Evolutionary conservation across 2,329 filamentous ascomycete genomes (phyloP), one percentile per base, ranked within the genome.

Genomic region (Claviceps africana): DNA sequence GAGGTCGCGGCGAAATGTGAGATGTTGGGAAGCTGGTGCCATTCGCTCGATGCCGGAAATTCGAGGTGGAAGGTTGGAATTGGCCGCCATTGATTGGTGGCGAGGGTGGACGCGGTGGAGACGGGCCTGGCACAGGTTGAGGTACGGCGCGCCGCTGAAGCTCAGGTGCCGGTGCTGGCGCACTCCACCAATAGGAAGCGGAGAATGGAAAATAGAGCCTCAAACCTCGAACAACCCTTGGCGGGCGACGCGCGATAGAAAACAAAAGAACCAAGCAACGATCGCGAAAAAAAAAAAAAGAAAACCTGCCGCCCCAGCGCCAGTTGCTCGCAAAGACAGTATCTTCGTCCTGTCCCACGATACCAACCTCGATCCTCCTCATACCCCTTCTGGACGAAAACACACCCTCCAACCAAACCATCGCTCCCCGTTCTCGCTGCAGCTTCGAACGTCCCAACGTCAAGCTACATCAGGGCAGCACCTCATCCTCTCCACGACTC

Each of bases 61-160:
- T 65, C 62, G 62, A 64, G 58, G 60, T 64, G 64, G 66, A 70
- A n/a, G 62, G 67, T 68, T 64, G 61, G 67, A 67, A 69, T 71
- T 67, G 66, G 54, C 54, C 54, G 10, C 35, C 54, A 59, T 53
- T 69, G 63, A 71, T 72, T 70, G 67, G 67, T 31, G 55, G 55
- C 10, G 22, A 5, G 21, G 56, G 17, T 59, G 9, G 33, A 17
- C 33, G 57, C 55, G 60, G 58, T 64, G 54, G 68, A 10, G 66
- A 65, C 64, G 64, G 60, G 52, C 50, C 54, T 56, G 50, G 50
- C 43, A 43, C 55, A 51, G 53, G 45, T 53, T 50, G 50, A 51
- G 53, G 33, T 37, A 17, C 33, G 33, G n/a, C 31, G 31, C 31
- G 31, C 31, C 8, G 33, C 33, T 37, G 33, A 37, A 37, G 33